A percentile compares a stretch with the other conserved stretches of the same genome.
These are phyloP conservation scores for Cystoisospora suis DNA, from an alignment of 169 alveolate species.

Conservation along the genomic window DNA sequence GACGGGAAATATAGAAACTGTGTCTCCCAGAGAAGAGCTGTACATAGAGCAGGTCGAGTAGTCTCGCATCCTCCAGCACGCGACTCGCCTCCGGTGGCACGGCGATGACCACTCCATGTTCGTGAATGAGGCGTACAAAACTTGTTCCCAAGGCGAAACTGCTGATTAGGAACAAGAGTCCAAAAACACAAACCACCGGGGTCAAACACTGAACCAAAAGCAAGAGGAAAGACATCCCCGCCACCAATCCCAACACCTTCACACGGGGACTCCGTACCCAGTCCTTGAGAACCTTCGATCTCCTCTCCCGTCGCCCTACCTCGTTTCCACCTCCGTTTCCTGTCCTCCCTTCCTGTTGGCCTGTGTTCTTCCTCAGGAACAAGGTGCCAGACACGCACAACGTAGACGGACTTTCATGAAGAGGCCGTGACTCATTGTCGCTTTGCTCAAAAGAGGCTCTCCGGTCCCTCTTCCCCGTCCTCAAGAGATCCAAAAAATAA, in stretches of 20 bases:
- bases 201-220: not conserved
- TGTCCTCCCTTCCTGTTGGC: no score
- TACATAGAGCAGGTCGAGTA: not conserved
- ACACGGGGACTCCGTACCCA: not conserved
- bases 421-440: no score
- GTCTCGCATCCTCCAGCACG: conserved; percentile 1
- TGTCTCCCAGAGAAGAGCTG: conserved; percentile 12
- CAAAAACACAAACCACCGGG: not conserved
- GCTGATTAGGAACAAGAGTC: not conserved
- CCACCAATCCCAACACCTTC: not conserved
- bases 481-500: no score
- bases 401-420: no score
- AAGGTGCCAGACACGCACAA: no score
- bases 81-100: not conserved
- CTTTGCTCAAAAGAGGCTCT: no score
- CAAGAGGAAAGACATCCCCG: not conserved
- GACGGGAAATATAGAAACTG: conserved; percentile 25
- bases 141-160: not conserved
- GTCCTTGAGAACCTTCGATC: not conserved
- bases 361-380: no score
- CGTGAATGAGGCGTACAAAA: not conserved
- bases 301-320: not conserved
- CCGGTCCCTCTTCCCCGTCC: no score
- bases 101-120: not conserved
- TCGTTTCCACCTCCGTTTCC: no score